Evolutionary conservation across 1,284 basidiomycete genomes (phyloP).

Genomic region (Flammula alnicola): DNA sequence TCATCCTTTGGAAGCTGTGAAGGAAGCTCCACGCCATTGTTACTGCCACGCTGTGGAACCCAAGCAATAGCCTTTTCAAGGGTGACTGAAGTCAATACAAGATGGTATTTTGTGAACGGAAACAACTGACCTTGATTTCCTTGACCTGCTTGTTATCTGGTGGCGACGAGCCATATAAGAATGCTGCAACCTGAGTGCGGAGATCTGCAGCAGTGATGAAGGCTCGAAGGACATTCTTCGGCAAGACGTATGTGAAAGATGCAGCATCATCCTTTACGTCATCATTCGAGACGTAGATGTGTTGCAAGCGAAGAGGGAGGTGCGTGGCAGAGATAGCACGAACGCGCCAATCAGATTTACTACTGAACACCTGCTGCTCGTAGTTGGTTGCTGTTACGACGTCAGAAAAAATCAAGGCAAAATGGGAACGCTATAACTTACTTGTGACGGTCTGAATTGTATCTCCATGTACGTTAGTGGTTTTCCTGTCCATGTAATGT

Average conservation of each 20-base stretch:
- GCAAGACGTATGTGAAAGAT: slow-evolving; percentile 93
- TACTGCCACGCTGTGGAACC: slow-evolving; percentile 96
- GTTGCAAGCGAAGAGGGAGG: slow-evolving; percentile 93
- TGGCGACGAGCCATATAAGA: slow-evolving; percentile 91
- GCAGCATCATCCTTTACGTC: slow-evolving; percentile 98
- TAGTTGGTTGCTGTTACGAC: slow-evolving; percentile 82
- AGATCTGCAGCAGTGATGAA: slow-evolving; percentile 95
- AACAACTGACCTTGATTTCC: slow-evolving; percentile 80
- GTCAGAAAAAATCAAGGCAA: slow-evolving; percentile 19
- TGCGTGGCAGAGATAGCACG: slow-evolving; percentile 97
- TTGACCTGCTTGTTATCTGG: slow-evolving; percentile 98
- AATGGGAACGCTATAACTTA: slow-evolving; percentile 40
- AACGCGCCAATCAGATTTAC: slow-evolving; percentile 99
- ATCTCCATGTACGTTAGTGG: slow-evolving; percentile 97
- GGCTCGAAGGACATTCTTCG: slow-evolving; percentile 96
- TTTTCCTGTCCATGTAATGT: too few relatives aligned
- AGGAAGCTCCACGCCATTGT: slow-evolving; percentile 91
- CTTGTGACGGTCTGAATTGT: slow-evolving; percentile 95
- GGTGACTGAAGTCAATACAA: slow-evolving; percentile 3
- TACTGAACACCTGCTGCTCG: slow-evolving; percentile 96
- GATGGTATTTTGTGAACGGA: not conserved
- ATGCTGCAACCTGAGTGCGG: slow-evolving; percentile 95
- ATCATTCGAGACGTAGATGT: slow-evolving; percentile 99
- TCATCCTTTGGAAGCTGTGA: slow-evolving; percentile 89
- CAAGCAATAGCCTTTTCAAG: slow-evolving; percentile 77